These are phyloP conservation scores for Mucor racemosus DNA, from an alignment of 371 early-diverging fungal genomes.

Conservation along the genomic window DNA sequence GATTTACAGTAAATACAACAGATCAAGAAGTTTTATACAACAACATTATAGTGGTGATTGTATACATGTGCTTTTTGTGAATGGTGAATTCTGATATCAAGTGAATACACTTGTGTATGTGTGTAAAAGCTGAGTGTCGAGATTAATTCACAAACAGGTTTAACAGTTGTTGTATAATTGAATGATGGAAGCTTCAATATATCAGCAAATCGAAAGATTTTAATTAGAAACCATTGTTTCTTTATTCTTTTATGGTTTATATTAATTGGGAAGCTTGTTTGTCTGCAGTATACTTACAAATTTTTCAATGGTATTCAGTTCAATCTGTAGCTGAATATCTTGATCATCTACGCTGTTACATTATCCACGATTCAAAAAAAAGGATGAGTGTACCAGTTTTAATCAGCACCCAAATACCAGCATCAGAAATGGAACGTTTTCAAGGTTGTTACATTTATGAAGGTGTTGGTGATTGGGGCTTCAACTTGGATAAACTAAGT, in stretches of 20 bases:
- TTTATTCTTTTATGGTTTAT: not conserved
- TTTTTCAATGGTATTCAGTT: conserved; percentile 4
- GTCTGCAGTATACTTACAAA: not conserved
- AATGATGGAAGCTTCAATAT: not conserved
- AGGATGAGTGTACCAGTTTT: not conserved
- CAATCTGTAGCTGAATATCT: not conserved
- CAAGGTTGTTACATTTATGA: conserved; percentile 8
- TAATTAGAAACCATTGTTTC: not conserved
- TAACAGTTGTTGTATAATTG: not conserved
- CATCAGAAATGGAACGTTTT: not conserved
- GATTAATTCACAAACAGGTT: not conserved
- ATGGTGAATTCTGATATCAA: no score
- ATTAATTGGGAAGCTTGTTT: conserved; percentile 1
- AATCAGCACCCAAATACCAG: not conserved
- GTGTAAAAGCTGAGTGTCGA: no score
- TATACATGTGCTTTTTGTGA: no score
- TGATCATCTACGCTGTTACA: not conserved
- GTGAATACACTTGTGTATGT: no score
- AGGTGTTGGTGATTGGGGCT: conserved; percentile 12
- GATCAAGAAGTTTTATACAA: no score
- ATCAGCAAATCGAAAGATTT: not conserved
- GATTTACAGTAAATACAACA: no score
- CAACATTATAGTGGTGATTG: no score
- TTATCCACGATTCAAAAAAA: not conserved
- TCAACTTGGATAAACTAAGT: not conserved